Evolutionary conservation across 2,329 filamentous ascomycete genomes (phyloP).

Genomic region (Colletotrichum sp.): DNA sequence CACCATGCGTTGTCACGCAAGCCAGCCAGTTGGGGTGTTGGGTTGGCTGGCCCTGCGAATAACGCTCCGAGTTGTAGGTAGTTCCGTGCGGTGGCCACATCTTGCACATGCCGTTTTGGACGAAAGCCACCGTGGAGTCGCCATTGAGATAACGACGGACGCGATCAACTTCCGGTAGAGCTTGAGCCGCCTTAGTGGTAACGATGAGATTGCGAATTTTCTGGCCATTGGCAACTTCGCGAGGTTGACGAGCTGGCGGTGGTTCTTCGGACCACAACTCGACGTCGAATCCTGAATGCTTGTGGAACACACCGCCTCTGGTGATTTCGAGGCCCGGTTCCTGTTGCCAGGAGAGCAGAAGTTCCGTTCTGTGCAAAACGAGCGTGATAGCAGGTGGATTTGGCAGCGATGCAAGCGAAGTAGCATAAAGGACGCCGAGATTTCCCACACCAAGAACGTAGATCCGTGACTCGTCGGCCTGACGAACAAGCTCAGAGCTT

Average conservation of each 20-base stretch:
- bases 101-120: slow-evolving; percentile 87
- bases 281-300: slow-evolving; percentile 47
- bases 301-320: slow-evolving; percentile 34
- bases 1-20: slow-evolving; percentile 66
- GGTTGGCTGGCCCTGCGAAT: slow-evolving; percentile 27
- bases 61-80: slow-evolving; percentile 47
- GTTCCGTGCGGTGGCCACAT: slow-evolving; percentile 59
- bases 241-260: slow-evolving; percentile 38
- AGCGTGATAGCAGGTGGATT: slow-evolving; percentile 77
- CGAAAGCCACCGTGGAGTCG: slow-evolving; percentile 77
- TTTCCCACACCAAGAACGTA: slow-evolving; percentile 84
- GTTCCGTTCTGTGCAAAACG: slow-evolving; percentile 69
- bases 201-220: slow-evolving; percentile 77
- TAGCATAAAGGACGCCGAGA: slow-evolving; percentile 79
- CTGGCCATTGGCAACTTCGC: slow-evolving; percentile 43
- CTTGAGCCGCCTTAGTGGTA: slow-evolving; percentile 74
- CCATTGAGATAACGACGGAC: slow-evolving; percentile 67
- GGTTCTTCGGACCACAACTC: slow-evolving; percentile 59
- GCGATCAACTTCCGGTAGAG: slow-evolving; percentile 63
- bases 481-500: background rate
- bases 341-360: slow-evolving; percentile 52
- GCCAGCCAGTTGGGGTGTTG: slow-evolving; percentile 71
- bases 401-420: slow-evolving; percentile 65
- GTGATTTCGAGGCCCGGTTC: slow-evolving; percentile 50
- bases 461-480: slow-evolving; percentile 51